These are phyloP conservation scores for Colletotrichum gigasporum DNA, from an alignment of 2,329 filamentous ascomycete genomes.

Conservation along the genomic window DNA sequence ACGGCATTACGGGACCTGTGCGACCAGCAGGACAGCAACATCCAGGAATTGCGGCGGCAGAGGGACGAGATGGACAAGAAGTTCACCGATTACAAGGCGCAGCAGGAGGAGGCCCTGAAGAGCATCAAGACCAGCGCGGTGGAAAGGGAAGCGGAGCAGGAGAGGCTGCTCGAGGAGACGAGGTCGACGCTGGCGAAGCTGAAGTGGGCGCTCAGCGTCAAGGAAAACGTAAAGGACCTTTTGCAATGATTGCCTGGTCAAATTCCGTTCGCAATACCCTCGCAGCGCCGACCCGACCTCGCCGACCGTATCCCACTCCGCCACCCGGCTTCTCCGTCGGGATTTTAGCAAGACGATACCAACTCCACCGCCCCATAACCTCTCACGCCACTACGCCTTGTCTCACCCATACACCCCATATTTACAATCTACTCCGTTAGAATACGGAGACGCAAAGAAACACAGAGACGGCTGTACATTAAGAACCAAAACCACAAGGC, in stretches of 20 bases:
- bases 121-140: constrained; percentile 67
- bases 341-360: background rate
- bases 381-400: background rate
- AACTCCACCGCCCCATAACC: background rate
- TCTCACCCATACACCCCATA: background rate
- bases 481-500: background rate
- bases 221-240: constrained; percentile 67
- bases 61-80: constrained; percentile 68
- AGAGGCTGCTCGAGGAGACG: constrained; percentile 65
- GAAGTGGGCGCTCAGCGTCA: constrained; percentile 76
- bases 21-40: constrained; percentile 77
- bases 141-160: constrained; percentile 69
- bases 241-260: constrained; percentile 47
- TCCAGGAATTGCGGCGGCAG: constrained; percentile 66
- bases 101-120: constrained; percentile 69
- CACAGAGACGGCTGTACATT: background rate
- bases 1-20: constrained; percentile 73
- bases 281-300: background rate
- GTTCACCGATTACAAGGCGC: constrained; percentile 72
- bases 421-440: background rate
- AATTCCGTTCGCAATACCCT: background rate
- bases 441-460: background rate
- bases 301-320: background rate
- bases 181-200: constrained; percentile 72
- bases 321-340: background rate